Evolutionary conservation across 495 filamentous ascomycete species (phyloP), one percentile per base, ranked within the genome.

Genomic region (Polyplosphaeria fusca): DNA sequence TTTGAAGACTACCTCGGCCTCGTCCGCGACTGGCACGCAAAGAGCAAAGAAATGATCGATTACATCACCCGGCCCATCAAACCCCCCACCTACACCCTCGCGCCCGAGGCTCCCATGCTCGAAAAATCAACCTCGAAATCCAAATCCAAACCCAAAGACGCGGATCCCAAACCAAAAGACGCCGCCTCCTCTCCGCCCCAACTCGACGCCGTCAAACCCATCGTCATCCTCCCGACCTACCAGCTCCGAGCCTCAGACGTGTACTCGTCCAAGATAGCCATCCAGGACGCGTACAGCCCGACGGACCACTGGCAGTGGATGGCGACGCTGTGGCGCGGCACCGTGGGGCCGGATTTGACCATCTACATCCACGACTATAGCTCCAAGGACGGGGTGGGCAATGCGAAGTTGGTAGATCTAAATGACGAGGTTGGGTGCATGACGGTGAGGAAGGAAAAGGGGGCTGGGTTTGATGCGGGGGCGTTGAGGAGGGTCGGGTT

Each of bases 281-380:
- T 95, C 44, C 72, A 76, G 11, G 91, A 96, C 61, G 75, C 81
- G 2, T 95, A 95, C 67, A 79, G 80, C 1, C 84, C 88, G 0
- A 75, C 88, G 25, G 90, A 98, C 65, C 93, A 98, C 68, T 98
- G 93, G 93, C 90, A 96, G 71, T 96, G 93, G 93, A 89, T 92
- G 76, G 93, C 92, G 24, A 93, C 88, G 46, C 78, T 96, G 2
- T 98, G 92, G 92, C 85, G 91, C 1, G 87, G 88, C 1, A 87
- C 88, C 47, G 79, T 92, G 0, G 91, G 89, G 0, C 82, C 91
- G 0, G 93, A 98, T 71, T 76, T 96, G 55, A 95, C 89, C 0
- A 79, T 98, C 19, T 92, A 82, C 60, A 78, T 85, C 30, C 73
- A 74, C 28, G 64, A 63, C 23, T 37, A 30, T 22, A 61, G 58